Evolutionary conservation across 2,329 filamentous ascomycete genomes (phyloP), one percentile per base, ranked within the genome.

Genomic region (Leptographium wingfieldii): DNA sequence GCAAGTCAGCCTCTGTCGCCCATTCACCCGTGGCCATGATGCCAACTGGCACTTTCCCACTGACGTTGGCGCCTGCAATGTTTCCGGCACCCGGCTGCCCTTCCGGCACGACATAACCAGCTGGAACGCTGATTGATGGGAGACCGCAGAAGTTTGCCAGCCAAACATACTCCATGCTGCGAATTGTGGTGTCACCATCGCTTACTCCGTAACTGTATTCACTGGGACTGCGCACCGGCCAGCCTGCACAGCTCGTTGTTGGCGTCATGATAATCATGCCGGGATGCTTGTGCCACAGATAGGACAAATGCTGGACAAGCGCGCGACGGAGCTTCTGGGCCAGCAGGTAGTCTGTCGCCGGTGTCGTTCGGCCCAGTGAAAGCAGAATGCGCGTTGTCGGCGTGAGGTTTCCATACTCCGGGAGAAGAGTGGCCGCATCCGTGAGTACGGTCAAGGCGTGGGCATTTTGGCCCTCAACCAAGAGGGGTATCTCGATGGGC

Each of bases 361-460:
- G 78, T 0, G 85, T 85, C 7, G 81, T 79, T 40, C 78, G 76
- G 49, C 81, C 84, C 10, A 90, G 76, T 0, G 80, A 78, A 48
- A 91, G 74, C 5, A 91, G 76, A 43, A 91, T 76, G 61, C 83
- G 82, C 71, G 85, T 89, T 0, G 83, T 76, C 0, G 82, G 73
- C 0, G 83, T 82, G 48, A 86, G 74, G 29, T 77, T 74, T 5
- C 70, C 66, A 0, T 77, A 73, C 3, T 58, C 57, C 3, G 75
- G 61, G 71, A 81, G 65, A 19, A 79, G 64, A 0, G 76, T 74
- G 1, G 76, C 72, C 0, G 71, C 77, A 51, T 92, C 87, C 9
- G 80, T 78, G 58, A 92, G 80, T 63, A 91, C 87, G 0, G 87
- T 89, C 63, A 92, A 71, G 27, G 85, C 84, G 69, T 92, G 88